Percentiles rank a stretch among this genome's conserved stretches.
phyloP scores from a whole-genome alignment of 2,329 filamentous ascomycete species.

The Zasmidium angulare region DNA sequence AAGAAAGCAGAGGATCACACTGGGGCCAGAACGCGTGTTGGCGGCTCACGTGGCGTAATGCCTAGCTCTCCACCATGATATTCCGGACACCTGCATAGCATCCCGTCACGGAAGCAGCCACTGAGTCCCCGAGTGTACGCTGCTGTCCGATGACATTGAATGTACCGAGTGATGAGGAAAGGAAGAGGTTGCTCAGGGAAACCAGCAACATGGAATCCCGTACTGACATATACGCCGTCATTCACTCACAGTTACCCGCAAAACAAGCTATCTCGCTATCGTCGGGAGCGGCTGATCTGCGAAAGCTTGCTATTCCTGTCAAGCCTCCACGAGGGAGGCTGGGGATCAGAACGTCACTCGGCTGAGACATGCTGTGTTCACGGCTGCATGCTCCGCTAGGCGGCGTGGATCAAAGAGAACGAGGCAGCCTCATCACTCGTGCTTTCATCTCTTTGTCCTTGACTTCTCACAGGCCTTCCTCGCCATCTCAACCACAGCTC shows the following conservation, averaged over 20 bases:
- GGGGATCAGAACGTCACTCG: background rate
- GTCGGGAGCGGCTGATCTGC: background rate
- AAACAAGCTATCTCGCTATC: background rate
- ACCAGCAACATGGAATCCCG: background rate
- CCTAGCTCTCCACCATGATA: background rate
- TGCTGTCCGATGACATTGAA: background rate
- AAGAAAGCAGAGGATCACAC: background rate
- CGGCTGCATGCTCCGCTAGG: background rate
- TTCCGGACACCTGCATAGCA: background rate
- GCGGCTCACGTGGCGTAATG: background rate
- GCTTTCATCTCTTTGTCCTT: background rate
- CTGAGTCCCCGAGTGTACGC: background rate
- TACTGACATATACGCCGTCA: background rate
- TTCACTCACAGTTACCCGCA: background rate
- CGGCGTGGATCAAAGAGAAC: background rate
- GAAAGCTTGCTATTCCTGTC: background rate
- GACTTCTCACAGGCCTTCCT: background rate
- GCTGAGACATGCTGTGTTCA: background rate
- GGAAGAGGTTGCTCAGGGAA: background rate
- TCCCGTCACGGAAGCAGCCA: background rate
- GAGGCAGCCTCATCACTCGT: background rate
- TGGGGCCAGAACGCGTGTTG: background rate
- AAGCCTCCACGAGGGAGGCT: background rate
- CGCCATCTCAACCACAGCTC: too few species aligned
- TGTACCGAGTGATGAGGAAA: background rate